Evolutionary conservation across 2,329 filamentous ascomycete genomes (phyloP).

Genomic region (Neofusicoccum ribis): DNA sequence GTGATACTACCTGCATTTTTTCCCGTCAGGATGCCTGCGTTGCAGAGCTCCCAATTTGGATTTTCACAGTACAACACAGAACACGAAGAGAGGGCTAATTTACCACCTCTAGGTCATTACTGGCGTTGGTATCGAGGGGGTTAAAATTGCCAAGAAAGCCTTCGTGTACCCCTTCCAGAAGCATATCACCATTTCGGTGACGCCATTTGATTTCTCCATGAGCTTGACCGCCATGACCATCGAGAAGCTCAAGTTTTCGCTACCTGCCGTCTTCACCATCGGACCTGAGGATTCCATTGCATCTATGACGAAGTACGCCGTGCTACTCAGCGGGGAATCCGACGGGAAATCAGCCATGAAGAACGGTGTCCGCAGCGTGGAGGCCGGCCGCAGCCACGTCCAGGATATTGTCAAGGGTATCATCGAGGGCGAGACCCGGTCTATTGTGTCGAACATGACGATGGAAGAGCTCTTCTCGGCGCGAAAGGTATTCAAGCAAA

Average conservation of each 20-base stretch:
- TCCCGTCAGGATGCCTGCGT: no score
- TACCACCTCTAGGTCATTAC: slow-evolving; percentile 58
- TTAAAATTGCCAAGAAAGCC: slow-evolving; percentile 74
- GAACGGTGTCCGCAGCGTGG: slow-evolving; percentile 38
- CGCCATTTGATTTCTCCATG: slow-evolving; percentile 80
- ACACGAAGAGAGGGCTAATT: not conserved
- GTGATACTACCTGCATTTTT: not conserved
- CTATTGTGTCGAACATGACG: slow-evolving; percentile 84
- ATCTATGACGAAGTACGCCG: slow-evolving; percentile 77
- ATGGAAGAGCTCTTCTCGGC: slow-evolving; percentile 88
- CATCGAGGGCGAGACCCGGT: slow-evolving; percentile 83
- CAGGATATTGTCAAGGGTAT: slow-evolving; percentile 87
- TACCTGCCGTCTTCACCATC: slow-evolving; percentile 84
- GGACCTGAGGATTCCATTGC: slow-evolving; percentile 72
- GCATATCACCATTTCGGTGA: slow-evolving; percentile 55
- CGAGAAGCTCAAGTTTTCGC: slow-evolving; percentile 80
- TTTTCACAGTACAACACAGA: not conserved
- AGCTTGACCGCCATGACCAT: slow-evolving; percentile 84
- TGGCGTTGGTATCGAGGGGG: slow-evolving; percentile 71
- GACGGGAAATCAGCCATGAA: slow-evolving; percentile 40
- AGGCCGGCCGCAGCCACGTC: slow-evolving; percentile 63
- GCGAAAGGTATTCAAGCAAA: slow-evolving; percentile 73
- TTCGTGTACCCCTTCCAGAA: slow-evolving; percentile 42
- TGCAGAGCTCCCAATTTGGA: not conserved
- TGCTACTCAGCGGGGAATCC: slow-evolving; percentile 68